These are phyloP conservation scores for Cryptosporidium baileyi DNA, from an alignment of 169 alveolate genomes.

Conservation along the genomic window DNA sequence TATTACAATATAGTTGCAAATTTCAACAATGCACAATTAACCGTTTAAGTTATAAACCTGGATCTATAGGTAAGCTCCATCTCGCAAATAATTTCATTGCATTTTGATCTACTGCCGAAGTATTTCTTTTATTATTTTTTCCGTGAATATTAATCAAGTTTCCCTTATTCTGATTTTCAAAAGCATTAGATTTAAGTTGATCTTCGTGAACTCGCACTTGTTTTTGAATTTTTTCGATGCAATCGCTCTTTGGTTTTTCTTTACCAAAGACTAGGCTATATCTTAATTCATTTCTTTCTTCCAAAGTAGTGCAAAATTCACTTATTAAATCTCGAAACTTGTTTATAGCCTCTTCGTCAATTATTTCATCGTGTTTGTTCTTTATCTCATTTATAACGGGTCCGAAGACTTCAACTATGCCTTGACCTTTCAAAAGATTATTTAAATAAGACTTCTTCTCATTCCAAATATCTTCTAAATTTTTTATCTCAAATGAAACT, in stretches of 20 bases:
- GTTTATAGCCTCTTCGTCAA: slow-evolving; percentile 19
- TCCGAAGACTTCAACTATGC: slow-evolving; percentile 5
- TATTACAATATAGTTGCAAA: background rate
- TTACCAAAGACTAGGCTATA: slow-evolving; percentile 50
- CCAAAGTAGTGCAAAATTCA: slow-evolving; percentile 10
- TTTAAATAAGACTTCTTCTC: background rate
- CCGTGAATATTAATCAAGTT: background rate
- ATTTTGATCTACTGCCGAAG: slow-evolving; percentile 22
- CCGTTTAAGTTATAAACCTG: too few relatives aligned
- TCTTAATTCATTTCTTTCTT: slow-evolving; percentile 59
- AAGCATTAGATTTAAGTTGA: background rate
- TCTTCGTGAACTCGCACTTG: background rate
- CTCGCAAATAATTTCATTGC: slow-evolving; percentile 66
- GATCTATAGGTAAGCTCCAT: slow-evolving; percentile 44
- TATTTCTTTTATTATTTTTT: background rate
- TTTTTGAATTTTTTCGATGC: background rate
- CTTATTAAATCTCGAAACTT: slow-evolving; percentile 1
- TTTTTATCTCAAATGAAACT: background rate
- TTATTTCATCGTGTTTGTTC: background rate
- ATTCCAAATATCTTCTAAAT: background rate
- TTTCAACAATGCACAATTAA: background rate
- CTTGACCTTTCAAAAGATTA: background rate
- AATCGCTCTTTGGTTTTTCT: background rate
- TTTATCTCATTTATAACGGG: slow-evolving; percentile 13
- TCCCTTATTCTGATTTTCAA: background rate